phyloP scores from a whole-genome alignment of 495 filamentous ascomycete genomes.

The Podospora conica region DNA sequence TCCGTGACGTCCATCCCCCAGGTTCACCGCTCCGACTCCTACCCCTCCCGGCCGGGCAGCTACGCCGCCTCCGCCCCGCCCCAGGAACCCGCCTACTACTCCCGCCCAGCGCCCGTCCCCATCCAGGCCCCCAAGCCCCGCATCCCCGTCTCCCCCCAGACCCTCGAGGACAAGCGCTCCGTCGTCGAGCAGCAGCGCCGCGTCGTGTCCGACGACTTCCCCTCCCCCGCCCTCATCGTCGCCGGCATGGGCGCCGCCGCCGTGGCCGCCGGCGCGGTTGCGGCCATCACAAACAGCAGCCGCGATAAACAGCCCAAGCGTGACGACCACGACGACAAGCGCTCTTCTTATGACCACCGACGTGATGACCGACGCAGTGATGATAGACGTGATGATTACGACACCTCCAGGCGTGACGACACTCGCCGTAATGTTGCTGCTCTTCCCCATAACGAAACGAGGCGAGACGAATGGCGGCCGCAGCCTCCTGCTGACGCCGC shows the following conservation, averaged over 20 bases:
- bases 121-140: conserved; percentile 45
- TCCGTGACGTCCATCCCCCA: conserved; percentile 41
- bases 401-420: conserved; percentile 14
- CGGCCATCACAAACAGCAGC: not conserved
- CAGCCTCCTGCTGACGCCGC: not conserved
- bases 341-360: conserved; percentile 1
- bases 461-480: not conserved
- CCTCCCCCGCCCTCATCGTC: conserved; percentile 21
- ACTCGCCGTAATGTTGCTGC: conserved; percentile 15
- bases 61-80: conserved; percentile 10
- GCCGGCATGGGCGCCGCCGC: conserved; percentile 44
- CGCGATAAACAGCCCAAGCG: conserved; percentile 32
- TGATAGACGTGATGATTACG: conserved; percentile 11
- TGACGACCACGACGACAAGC: conserved; percentile 8
- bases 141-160: conserved; percentile 34
- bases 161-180: conserved; percentile 32
- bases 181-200: conserved; percentile 10
- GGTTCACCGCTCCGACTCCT: conserved; percentile 10
- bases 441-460: not conserved
- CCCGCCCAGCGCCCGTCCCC: conserved; percentile 31
- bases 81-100: conserved; percentile 8
- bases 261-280: conserved; percentile 34
- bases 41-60: not conserved
- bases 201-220: conserved; percentile 10
- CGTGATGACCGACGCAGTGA: conserved; percentile 14